Base-by-base conservation (phyloP, 352 stramenopile species). In the Plasmopara halstedii region DNA sequence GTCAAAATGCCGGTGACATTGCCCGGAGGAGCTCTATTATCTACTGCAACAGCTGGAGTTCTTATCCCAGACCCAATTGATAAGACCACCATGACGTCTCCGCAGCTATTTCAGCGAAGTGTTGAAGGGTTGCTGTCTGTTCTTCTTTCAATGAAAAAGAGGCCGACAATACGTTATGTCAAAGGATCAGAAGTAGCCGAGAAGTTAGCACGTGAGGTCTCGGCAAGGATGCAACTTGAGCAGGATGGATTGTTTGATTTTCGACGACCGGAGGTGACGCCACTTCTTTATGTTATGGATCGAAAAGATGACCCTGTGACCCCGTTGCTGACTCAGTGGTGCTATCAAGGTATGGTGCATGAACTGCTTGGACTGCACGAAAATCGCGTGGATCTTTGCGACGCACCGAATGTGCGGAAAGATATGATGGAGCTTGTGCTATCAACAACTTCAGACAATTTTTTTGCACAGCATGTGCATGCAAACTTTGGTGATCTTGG, bases 301-400 rank as follows among this genome's bases (percentile, higher is more conserved):
- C 84, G 97, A 35, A 87, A 95, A 46, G 96, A 99, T 57, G 97
- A 99, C 81, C 96, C 96, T 3, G 94, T 99, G 27, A 99, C 97
- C 31, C 97, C 97, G 19, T 63, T 99, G 37, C 73, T 99, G 42
- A 95, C 76, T 36, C 96, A 99, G 67, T 99, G 95, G 95, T 98
- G 88, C 18, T 98, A 98, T 61, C 93, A 98, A 67, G 96, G 96
- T 18, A 99, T 99, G 97, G 95, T 99, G 5, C 97, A 99, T 62
- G 97, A 99, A 75, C 70, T 99, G 31, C 64, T 99, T 27, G 92
- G 93, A 9, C 74, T 99, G 32, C 93, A 97, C 43, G 97, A 99
- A 71, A 99, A 99, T 72, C 85, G 96, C 20, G 95, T 99, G 41
- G 83, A 97, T 53, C 75, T 99, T 36, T 77, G 81, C 22, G 92